Evolutionary conservation across 129 eudicot species (phyloP).

Genomic region (Lactuca sativa): DNA sequence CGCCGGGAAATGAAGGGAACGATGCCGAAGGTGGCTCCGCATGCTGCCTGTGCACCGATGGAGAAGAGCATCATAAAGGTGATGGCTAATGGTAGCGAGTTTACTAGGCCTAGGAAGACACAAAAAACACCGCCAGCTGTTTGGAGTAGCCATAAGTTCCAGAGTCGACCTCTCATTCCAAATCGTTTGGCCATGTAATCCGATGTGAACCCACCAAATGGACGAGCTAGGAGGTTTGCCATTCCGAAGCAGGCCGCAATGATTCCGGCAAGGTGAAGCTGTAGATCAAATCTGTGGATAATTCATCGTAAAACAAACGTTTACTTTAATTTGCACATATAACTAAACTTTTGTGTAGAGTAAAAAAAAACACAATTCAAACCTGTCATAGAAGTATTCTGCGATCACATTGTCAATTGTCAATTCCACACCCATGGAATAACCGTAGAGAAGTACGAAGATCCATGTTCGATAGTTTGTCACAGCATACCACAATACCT

Average conservation of each 20-base stretch:
- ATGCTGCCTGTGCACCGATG: slow-evolving; percentile 75
- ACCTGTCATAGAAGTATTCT: not conserved
- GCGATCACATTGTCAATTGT: not conserved
- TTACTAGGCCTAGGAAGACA: slow-evolving; percentile 52
- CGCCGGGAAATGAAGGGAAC: slow-evolving; percentile 77
- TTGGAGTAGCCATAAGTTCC: slow-evolving; percentile 78
- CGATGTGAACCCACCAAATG: slow-evolving; percentile 65
- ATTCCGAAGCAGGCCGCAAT: slow-evolving; percentile 75
- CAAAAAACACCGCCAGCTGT: slow-evolving; percentile 69
- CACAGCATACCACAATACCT: not conserved
- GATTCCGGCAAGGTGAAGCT: slow-evolving; percentile 68
- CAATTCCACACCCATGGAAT: not conserved
- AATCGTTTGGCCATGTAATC: slow-evolving; percentile 45
- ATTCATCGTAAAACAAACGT: not conserved
- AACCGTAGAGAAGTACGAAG: not conserved
- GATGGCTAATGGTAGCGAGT: slow-evolving; percentile 50
- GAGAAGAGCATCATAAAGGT: slow-evolving; percentile 71
- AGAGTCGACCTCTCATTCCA: slow-evolving; percentile 83
- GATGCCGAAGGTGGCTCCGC: slow-evolving; percentile 86
- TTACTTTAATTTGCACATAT: too few relatives aligned
- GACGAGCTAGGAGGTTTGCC: slow-evolving; percentile 70
- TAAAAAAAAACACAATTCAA: slow-evolving; percentile 27
- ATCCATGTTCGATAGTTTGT: not conserved
- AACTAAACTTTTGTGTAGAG: not conserved
- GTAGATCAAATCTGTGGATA: slow-evolving; percentile 47